Base-by-base conservation (phyloP, 2,329 filamentous ascomycete genomes). In the Alternaria solani region DNA sequence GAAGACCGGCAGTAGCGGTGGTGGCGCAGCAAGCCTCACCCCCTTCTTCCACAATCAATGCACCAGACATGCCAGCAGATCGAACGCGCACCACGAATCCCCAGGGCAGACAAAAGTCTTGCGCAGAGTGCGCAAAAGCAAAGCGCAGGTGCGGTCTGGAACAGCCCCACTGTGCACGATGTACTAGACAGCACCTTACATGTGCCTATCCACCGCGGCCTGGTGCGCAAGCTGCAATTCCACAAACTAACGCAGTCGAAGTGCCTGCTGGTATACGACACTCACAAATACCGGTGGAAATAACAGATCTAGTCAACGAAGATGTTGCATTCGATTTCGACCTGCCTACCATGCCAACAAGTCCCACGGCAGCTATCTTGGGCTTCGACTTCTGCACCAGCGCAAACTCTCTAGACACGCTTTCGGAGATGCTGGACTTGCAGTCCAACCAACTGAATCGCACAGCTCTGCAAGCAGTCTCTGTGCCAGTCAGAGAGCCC, bases 91-190 rank as follows among this genome's bases (percentile, higher is more conserved):
- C 58, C 11, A 16, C 32, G 12, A 76, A 75, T 23, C 4, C 62
- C 11, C 70, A 76, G 46, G 69, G 73, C 6, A 56, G 75, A 25
- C 83, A 85, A 47, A 88, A 87, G 74, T 85, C 87, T 4, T 89
- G 86, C 67, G 77, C 81, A 4, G 81, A 83, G 26, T 88, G 87
- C 75, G 86, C 82, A 48, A 83, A 81, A 66, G 81, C 86, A 25
- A 88, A 88, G 72, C 81, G 86, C 14, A 83, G 83, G 48, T 88
- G 87, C 70, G 84, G 86, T 64, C 81, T 84, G 38, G 80, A 79
- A 18, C 69, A 81, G 14, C 86, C 86, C 2, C 69, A 79, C 12
- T 89, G 87, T 65, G 73, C 81, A 16, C 81, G 87, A 43, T 89
- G 87, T 68, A 70, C 75, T 0, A 81, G 82, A 57, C 81, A 85